Conservation (phyloP, 257 asterid genomes). For the Solanum paucissectum region DNA sequence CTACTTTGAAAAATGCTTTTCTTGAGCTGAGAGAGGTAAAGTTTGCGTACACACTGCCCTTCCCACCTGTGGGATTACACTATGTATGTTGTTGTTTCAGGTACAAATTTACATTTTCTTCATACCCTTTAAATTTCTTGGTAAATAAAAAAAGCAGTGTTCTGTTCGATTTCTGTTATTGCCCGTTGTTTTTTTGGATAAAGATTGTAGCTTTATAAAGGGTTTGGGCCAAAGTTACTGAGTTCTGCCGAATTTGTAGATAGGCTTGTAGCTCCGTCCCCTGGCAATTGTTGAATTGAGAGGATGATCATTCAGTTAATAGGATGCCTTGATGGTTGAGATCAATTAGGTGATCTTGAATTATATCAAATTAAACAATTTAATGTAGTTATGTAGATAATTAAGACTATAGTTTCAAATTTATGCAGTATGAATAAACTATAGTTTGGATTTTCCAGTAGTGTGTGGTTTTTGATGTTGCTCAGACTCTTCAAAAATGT, state of each 20-base stretch:
- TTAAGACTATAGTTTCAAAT: not conserved
- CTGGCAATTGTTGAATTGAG: no score
- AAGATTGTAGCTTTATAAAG: not conserved
- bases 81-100: not conserved
- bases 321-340: no score
- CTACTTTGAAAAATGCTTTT: not conserved
- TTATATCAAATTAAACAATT: not conserved
- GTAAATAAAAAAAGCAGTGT: not conserved
- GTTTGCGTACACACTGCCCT: fast-evolving
- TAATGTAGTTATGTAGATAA: not conserved
- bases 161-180: not conserved
- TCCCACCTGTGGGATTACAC: not conserved
- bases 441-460: not conserved
- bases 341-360: not conserved
- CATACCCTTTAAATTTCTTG: not conserved
- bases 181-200: not conserved
- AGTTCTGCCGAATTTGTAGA: not conserved
- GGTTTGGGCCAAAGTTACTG: not conserved
- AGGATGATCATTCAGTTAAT: not conserved
- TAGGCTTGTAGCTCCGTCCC: not conserved
- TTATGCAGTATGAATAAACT: not conserved
- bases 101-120: not conserved
- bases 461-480: not conserved
- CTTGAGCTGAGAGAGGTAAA: not conserved
- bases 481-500: not conserved